Conservation (phyloP, 1,284 basidiomycete species). For the Laetiporus sulphureus region DNA sequence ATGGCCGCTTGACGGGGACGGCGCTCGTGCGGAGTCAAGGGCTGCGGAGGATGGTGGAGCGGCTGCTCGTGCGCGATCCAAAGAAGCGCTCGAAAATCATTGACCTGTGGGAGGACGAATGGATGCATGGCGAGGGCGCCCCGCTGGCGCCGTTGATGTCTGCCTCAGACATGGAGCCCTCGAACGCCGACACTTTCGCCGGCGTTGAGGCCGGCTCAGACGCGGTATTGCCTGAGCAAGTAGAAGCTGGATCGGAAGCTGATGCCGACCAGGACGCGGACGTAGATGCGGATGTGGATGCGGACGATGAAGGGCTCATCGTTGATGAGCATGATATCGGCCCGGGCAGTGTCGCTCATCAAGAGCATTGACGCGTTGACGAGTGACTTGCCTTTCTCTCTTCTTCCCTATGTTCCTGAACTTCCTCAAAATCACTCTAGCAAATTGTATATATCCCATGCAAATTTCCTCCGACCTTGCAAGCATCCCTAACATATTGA, state of each 20-base stretch:
- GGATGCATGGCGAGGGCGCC: slow-evolving; percentile 41
- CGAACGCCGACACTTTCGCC: background rate
- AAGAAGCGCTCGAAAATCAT: slow-evolving; percentile 48
- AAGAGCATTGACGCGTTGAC: slow-evolving; percentile 20
- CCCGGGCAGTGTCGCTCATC: slow-evolving; percentile 23
- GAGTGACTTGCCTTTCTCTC: background rate
- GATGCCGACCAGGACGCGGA: slow-evolving; percentile 13
- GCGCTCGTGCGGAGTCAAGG: slow-evolving; percentile 40
- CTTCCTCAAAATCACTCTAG: background rate
- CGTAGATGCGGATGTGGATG: slow-evolving; percentile 15
- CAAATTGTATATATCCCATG: background rate
- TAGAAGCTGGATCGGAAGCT: slow-evolving; percentile 8
- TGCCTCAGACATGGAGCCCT: slow-evolving; percentile 4
- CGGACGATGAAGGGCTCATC: slow-evolving; percentile 24
- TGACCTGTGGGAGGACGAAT: slow-evolving; percentile 63
- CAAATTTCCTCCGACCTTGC: background rate
- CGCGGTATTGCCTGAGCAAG: slow-evolving; percentile 2
- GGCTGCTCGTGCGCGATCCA: slow-evolving; percentile 66
- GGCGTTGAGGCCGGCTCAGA: background rate
- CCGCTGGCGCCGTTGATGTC: slow-evolving; percentile 18
- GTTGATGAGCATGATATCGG: slow-evolving; percentile 26
- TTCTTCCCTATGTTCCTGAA: background rate
- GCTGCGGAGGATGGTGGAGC: slow-evolving; percentile 48
- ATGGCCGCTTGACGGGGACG: slow-evolving; percentile 10
- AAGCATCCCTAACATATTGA: background rate